A percentile compares a stretch with the other conserved stretches of the same genome.
Conservation (phyloP, 768 basidiomycete species). For the Macrolepiota dolichaula region DNA sequence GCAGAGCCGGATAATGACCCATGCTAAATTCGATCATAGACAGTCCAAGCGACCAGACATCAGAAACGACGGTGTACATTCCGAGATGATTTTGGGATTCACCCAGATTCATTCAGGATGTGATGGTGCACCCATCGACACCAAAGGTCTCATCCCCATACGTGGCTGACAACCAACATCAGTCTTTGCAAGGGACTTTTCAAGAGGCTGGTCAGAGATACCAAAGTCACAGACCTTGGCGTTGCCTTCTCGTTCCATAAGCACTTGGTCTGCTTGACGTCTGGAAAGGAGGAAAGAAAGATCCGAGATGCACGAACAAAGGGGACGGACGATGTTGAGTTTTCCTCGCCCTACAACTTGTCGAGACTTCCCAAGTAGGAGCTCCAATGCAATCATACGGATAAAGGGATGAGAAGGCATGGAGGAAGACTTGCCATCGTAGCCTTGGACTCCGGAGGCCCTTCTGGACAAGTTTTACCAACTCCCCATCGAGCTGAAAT, state of each 20-base stretch:
- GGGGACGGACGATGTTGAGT: conserved; percentile 69
- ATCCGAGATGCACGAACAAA: neutral
- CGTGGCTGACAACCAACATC: conserved; percentile 99
- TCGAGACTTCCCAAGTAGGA: conserved; percentile 81
- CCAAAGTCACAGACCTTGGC: conserved; percentile 98
- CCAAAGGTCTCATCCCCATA: conserved; percentile 69
- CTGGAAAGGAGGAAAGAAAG: conserved; percentile 30
- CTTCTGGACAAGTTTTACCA: conserved; percentile 93
- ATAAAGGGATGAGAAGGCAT: conserved; percentile 8
- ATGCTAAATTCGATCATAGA: conserved; percentile 91
- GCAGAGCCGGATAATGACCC: conserved; percentile 93
- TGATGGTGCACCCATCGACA: neutral
- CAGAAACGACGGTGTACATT: conserved; percentile 94
- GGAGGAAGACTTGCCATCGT: conserved; percentile 75
- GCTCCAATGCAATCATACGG: conserved; percentile 6
- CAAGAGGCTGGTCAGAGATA: conserved; percentile 96
- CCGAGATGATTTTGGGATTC: conserved; percentile 83
- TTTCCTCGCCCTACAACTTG: conserved; percentile 73
- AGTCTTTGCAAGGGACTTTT: conserved; percentile 94
- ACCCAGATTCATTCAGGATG: conserved; percentile 90
- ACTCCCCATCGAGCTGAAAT: conserved; percentile 85
- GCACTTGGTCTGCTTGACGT: conserved; percentile 95
- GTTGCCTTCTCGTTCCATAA: conserved; percentile 83
- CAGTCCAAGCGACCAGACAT: conserved; percentile 96
- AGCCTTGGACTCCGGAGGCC: conserved; percentile 94